Base-by-base conservation (phyloP, 352 stramenopile genomes). In the Thalassiosira ordinaria region DNA sequence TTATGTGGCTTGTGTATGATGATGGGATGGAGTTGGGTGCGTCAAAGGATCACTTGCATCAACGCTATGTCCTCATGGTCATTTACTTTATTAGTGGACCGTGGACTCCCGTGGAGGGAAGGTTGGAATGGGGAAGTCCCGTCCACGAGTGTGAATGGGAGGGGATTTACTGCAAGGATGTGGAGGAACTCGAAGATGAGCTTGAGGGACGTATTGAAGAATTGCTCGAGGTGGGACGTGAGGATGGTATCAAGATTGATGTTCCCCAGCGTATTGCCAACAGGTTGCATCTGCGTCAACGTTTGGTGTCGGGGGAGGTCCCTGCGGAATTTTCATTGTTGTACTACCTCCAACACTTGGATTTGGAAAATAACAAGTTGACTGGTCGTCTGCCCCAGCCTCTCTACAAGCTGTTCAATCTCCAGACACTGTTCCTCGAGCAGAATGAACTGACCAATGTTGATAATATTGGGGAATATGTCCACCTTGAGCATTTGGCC, bases 321-420 rank as follows among this genome's bases (percentile, higher is more conserved):
- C 74, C 74, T 5, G 51, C 56, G 6, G 65, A 82, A 37, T 82
- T 82, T 31, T 73, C 65, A 4, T 41, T 82, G 46, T 69, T 82
- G 49, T 82, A 82, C 44, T 82, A 82, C 33, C 47, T 89, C 26
- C 60, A 81, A 13, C 82, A 88, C 81, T 75, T 91, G 72, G 82
- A 89, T 76, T 60, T 91, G n/a, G 80, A 85, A 33, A 82, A 82
- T 66, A 91, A 89, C 69, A n/a, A 63, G 24, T 63, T 91, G 27
- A 70, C 74, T 0, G 82, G 82, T 7, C 47, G 49, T 1, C 44
- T 91, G 14, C 82, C 82, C 24, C 57, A 35, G 0, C 55, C 51
- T 1, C 46, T 91, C 3, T 77, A 70, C 44, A 71, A 85, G 31
- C 63, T 88, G 49, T 72, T 81, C 13, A 78, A 74, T 39, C 49